Evolutionary conservation across 139 green algal genomes (phyloP), one percentile per base, ranked within the genome.

Genomic region (Chlamydomonas schloesseri): DNA sequence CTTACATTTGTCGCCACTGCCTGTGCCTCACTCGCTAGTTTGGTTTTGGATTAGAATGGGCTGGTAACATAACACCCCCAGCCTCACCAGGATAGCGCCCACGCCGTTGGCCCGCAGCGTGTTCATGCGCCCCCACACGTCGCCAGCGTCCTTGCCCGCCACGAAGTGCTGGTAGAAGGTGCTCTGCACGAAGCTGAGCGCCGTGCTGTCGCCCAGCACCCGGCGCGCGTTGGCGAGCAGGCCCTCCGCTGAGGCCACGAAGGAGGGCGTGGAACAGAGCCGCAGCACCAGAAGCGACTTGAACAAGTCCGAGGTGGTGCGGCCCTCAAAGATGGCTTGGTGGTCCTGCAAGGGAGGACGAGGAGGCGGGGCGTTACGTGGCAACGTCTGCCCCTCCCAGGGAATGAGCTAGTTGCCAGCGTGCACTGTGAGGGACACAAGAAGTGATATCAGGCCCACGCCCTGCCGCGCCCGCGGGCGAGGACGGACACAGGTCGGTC

Each of bases 221-320:
- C 74, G 33, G 1, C 86, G 23, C n/a, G 97, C 91, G 3, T 88
- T 86, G 5, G 91, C 91, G 76, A 89, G 82, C 31, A 98, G 92
- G 53, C 87, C 79, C 26, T 90, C 73, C 14, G 88, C 87, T 34
- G 81, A 65, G 4, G 14, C 33, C 21, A 84, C 80, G 18, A 90
- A 88, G 42, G 80, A 6, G 31, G 15, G 29, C 21, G 75, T 36
- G 18, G 47, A 62, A 73, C 87, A 90, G 28, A 90, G 71, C 2
- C 80, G 79, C 64, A 90, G 84, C 42, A 90, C 87, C 29, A 90
- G 46, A 62, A 73, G 73, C 34, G 75, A 67, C 31, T 76, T 75
- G 11, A 89, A 28, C 47, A 89, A 67, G 47, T 89, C 84, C 2
- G 42, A 6, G 18, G 74, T 82, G 42, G 37, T 31, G 33, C 67